Evolutionary conservation across 2,329 filamentous ascomycete genomes (phyloP), one percentile per base, ranked within the genome.

Genomic region (Aspergillus uvarum): DNA sequence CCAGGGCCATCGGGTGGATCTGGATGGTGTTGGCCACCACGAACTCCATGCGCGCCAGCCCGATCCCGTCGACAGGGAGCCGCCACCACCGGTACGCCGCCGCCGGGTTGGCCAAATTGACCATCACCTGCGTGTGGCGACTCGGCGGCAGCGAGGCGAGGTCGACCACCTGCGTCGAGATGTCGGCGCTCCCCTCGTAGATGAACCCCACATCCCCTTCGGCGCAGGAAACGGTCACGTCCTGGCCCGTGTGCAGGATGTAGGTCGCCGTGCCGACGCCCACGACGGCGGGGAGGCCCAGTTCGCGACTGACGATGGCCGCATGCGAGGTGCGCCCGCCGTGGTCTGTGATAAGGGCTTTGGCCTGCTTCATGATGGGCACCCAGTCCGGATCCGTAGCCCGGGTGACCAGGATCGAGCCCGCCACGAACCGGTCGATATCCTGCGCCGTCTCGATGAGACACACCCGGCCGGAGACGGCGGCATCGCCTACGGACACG

Each of bases 11-110:
- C 65, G 75, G 59, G 48, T 76, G 74, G n/a, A 75, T 64, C 38
- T 67, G 72, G 61, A 77, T 76, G 19, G 69, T 65, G 62, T 77
- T 76, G 65, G 59, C 70, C n/a, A 77, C 70, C 22, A 77, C 73
- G 51, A 77, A 76, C 55, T 77, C 76, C 75, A 78, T 78, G 38
- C 76, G 73, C 11, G 74, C 75, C 48, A 78, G 73, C 21, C 76
- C 75, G 56, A 78, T 77, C 14, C 76, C 75, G 58, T 76, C 74
- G 10, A 64, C 66, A 14, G 74, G 74, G 14, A 78, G 74, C 7
- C 74, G 69, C 75, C 74, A 77, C 75, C 76, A 78, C 51, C 73
- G 74, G 57, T 73, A 77, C 3, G 75, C 76, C 5, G 75, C 70
- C 3, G 69, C 68, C 4, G 75, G 75, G 53, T 77, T 76, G 49